These are phyloP conservation scores for Sanghuangporus weigelae DNA, from an alignment of 1,284 basidiomycete species.

Conservation along the genomic window DNA sequence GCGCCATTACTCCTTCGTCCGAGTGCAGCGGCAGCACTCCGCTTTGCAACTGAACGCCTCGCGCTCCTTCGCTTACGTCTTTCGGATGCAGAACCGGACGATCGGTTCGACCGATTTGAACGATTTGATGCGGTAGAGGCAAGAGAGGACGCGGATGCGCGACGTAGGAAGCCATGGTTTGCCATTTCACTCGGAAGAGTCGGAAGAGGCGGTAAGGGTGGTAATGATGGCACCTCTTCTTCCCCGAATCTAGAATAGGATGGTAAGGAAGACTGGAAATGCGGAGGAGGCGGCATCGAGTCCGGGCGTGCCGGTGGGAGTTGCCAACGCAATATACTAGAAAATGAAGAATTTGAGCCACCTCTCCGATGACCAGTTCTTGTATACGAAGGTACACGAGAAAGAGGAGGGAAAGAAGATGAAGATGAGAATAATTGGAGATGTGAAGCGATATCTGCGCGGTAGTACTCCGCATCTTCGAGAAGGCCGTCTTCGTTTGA, in stretches of 20 bases:
- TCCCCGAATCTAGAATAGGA: background rate
- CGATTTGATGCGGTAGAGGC: conserved; percentile 5
- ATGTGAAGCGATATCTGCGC: conserved; percentile 16
- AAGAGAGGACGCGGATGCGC: conserved; percentile 15
- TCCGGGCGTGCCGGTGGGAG: conserved; percentile 16
- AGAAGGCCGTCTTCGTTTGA: conserved; percentile 5
- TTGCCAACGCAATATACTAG: background rate
- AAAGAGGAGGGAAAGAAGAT: background rate
- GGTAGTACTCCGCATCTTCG: conserved; percentile 14
- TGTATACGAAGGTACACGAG: background rate
- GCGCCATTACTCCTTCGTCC: background rate
- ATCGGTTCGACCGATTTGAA: conserved; percentile 11
- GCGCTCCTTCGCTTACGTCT: background rate
- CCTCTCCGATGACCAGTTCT: conserved; percentile 4
- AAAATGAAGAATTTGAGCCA: conserved; percentile 5
- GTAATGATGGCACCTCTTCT: background rate
- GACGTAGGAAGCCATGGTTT: conserved; percentile 2
- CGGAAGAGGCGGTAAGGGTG: background rate
- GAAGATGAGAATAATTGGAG: conserved; percentile 13
- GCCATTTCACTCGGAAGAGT: background rate
- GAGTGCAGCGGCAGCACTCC: conserved; percentile 1
- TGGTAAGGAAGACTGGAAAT: background rate
- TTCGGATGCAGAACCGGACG: background rate
- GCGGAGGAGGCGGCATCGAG: conserved; percentile 13
- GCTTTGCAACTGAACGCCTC: background rate